Percentiles rank a stretch among this genome's conserved stretches.
These are phyloP conservation scores for Lodderomyces metapsilosis DNA, from an alignment of 1,139 yeast genomes.

Conservation along the genomic window DNA sequence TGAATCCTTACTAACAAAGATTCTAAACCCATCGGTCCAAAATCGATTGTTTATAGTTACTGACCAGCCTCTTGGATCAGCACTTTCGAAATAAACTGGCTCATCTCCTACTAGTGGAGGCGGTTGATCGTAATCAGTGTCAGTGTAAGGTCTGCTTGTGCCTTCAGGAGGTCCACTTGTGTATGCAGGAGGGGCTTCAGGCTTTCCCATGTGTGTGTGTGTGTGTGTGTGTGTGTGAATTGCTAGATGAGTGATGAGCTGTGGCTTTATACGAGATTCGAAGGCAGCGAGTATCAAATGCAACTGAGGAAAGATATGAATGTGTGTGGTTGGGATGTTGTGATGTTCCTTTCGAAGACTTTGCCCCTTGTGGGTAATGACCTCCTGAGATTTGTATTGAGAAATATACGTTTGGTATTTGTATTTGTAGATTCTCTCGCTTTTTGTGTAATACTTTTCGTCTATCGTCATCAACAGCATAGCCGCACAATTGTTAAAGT, in stretches of 20 bases:
- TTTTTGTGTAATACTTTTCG: no score
- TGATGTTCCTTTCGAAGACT: no score
- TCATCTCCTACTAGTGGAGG: slow-evolving; percentile 1
- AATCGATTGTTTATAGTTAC: slow-evolving; percentile 11
- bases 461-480: no score
- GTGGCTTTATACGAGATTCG: not conserved
- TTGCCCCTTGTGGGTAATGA: no score
- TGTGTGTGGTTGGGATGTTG: no score
- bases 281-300: no score
- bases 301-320: no score
- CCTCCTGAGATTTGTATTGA: no score
- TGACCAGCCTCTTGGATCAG: slow-evolving; percentile 10
- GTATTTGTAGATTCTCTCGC: no score
- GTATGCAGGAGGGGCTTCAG: slow-evolving; percentile 7
- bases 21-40: slow-evolving; percentile 12
- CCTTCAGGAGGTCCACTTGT: slow-evolving; percentile 9
- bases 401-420: no score
- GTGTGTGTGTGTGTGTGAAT: no score
- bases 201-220: slow-evolving; percentile 4
- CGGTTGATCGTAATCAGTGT: not conserved
- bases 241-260: not conserved
- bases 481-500: no score
- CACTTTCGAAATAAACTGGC: slow-evolving; percentile 11
- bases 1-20: slow-evolving; percentile 14
- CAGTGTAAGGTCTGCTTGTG: slow-evolving; percentile 1